phyloP scores from a whole-genome alignment of 768 basidiomycete genomes.

The Scleroderma citrinum region DNA sequence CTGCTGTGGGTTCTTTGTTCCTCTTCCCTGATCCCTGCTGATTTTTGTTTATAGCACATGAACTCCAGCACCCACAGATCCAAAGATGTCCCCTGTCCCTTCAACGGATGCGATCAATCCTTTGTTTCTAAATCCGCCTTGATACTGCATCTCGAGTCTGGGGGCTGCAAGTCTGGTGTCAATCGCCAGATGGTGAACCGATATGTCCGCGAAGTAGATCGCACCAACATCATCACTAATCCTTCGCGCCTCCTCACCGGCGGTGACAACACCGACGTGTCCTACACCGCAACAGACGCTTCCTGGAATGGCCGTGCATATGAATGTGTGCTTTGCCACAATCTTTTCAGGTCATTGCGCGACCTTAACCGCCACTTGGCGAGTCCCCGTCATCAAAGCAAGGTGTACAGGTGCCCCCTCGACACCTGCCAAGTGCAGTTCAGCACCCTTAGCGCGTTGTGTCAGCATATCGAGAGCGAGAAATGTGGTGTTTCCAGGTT shows the following conservation, averaged over 20 bases:
- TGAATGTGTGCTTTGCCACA: slow-evolving; percentile 63
- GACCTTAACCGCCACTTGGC: slow-evolving; percentile 57
- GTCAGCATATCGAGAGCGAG: slow-evolving; percentile 63
- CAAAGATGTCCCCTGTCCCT: slow-evolving; percentile 32
- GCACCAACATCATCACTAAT: slow-evolving; percentile 46
- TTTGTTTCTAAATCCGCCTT: slow-evolving; percentile 55
- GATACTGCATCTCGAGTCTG: slow-evolving; percentile 58
- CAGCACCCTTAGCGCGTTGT: slow-evolving; percentile 49
- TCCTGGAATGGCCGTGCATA: slow-evolving; percentile 41
- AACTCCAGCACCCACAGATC: slow-evolving; percentile 47
- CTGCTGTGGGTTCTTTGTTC: slow-evolving; percentile 13
- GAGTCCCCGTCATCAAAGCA: slow-evolving; percentile 53
- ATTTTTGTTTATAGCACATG: too few species aligned
- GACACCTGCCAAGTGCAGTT: slow-evolving; percentile 43
- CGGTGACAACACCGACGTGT: slow-evolving; percentile 1
- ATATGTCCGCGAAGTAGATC: slow-evolving; percentile 40
- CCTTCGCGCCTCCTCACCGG: slow-evolving; percentile 44
- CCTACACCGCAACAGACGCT: slow-evolving; percentile 28
- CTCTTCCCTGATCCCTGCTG: too few species aligned
- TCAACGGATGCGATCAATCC: slow-evolving; percentile 38
- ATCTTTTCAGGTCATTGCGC: slow-evolving; percentile 31
- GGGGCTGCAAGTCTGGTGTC: slow-evolving; percentile 48
- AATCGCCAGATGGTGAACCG: slow-evolving; percentile 31
- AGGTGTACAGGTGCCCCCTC: slow-evolving; percentile 53
- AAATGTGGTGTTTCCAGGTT: slow-evolving; percentile 51